Percentiles rank a stretch among this genome's conserved stretches.
Evolutionary conservation across 176 grass and related monocot genomes (phyloP).

Genomic region (Themeda triandra): DNA sequence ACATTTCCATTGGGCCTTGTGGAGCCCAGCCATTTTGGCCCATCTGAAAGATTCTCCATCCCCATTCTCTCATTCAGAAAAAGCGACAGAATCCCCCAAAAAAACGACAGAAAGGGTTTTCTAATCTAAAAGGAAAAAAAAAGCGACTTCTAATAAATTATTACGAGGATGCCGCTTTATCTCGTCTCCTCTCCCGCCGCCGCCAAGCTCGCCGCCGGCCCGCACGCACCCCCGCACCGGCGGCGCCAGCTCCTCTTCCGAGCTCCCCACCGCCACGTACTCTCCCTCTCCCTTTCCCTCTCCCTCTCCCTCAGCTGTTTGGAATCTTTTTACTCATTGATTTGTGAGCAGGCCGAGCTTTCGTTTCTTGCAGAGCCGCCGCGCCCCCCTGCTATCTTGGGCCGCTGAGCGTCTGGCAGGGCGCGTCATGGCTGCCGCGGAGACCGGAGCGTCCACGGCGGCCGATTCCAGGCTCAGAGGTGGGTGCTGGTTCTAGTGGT

Average conservation of each 20-base stretch:
- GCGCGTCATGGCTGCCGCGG: neutral
- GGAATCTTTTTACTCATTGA: neutral
- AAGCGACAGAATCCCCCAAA: neutral
- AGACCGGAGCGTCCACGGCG: neutral
- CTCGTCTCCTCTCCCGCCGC: conserved; percentile 22
- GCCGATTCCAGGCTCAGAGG: neutral
- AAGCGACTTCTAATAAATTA: neutral
- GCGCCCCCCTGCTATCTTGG: neutral
- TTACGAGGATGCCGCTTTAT: conserved; percentile 20
- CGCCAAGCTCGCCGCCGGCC: neutral
- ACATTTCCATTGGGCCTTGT: no score
- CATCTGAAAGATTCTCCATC: conserved; percentile 8
- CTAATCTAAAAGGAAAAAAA: neutral
- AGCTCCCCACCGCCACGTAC: neutral
- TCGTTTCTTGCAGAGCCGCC: neutral
- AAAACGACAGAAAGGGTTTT: neutral
- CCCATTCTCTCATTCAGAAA: neutral
- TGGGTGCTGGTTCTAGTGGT: neutral
- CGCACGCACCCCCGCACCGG: neutral
- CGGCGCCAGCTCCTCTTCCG: neutral
- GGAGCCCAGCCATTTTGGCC: neutral
- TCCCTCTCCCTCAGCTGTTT: neutral
- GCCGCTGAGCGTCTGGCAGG: neutral
- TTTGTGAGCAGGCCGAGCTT: neutral
- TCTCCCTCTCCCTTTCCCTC: neutral